Conservation (phyloP, 192 early-diverging fungal genomes). For the Coemansia sp. region DNA sequence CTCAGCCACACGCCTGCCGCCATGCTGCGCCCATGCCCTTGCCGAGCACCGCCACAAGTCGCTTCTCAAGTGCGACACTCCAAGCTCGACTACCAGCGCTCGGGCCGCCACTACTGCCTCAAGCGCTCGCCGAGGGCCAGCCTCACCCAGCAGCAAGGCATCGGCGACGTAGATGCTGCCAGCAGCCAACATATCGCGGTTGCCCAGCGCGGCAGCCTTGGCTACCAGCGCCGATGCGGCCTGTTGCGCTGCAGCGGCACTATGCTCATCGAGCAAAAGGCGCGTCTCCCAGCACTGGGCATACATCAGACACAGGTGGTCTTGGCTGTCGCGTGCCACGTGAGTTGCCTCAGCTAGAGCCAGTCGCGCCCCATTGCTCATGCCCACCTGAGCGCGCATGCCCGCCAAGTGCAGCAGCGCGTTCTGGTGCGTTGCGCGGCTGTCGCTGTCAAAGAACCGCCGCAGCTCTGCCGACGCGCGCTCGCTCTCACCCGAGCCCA, state of each 20-base stretch:
- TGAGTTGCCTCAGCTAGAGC: conserved; percentile 45
- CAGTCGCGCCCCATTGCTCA: conserved; percentile 12
- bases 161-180: conserved; percentile 26
- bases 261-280: conserved; percentile 6
- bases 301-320: conserved; percentile 33
- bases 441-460: conserved; percentile 40
- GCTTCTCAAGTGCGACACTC: conserved; percentile 7
- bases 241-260: background rate
- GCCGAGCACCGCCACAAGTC: conserved; percentile 19
- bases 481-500: conserved; percentile 32
- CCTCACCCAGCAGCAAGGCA: background rate
- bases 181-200: conserved; percentile 11
- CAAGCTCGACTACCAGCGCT: conserved; percentile 25
- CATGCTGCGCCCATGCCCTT: conserved; percentile 22
- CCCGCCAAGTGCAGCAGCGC: conserved; percentile 42
- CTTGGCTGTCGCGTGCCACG: conserved; percentile 47
- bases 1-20: conserved; percentile 12
- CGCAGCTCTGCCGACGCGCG: conserved; percentile 20
- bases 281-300: conserved; percentile 32
- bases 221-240: conserved; percentile 16
- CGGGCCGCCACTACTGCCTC: conserved; percentile 8
- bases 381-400: conserved; percentile 36
- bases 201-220: conserved; percentile 18
- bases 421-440: conserved; percentile 24
- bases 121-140: conserved; percentile 8